These are phyloP conservation scores for Pinus tabuliformis DNA, from an alignment of 75 land plant species.

Conservation along the genomic window DNA sequence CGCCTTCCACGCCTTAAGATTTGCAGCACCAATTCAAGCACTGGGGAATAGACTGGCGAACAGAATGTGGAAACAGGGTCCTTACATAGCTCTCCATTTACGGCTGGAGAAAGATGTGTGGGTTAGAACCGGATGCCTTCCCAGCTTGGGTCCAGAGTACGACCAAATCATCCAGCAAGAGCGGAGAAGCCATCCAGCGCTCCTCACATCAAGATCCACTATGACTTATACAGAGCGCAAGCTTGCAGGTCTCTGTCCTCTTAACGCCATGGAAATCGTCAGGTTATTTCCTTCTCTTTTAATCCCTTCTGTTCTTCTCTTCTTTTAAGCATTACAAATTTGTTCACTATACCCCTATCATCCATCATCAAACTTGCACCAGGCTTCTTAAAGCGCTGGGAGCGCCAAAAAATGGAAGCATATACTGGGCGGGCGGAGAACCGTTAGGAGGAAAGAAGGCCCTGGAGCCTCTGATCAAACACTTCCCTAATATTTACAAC, in stretches of 20 bases:
- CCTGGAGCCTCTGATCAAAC: slow-evolving; percentile 49
- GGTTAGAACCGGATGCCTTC: slow-evolving; percentile 75
- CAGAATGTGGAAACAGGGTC: slow-evolving; percentile 43
- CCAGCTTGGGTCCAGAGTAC: slow-evolving; percentile 51
- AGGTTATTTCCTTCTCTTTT: not conserved
- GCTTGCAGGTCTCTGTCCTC: slow-evolving; percentile 80
- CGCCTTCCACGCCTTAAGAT: slow-evolving; percentile 48
- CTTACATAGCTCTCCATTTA: slow-evolving; percentile 51
- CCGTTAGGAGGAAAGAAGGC: slow-evolving; percentile 70
- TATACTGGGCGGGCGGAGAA: slow-evolving; percentile 85
- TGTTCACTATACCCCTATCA: too few relatives aligned
- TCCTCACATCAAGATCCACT: slow-evolving; percentile 60
- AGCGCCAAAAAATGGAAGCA: slow-evolving; percentile 50
- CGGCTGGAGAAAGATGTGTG: slow-evolving; percentile 57
- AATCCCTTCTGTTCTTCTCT: too few relatives aligned
- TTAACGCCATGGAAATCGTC: not conserved
- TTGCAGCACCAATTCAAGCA: slow-evolving; percentile 33
- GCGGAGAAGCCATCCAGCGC: slow-evolving; percentile 38
- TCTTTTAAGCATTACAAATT: too few relatives aligned
- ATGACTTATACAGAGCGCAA: slow-evolving; percentile 55
- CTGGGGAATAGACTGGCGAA: slow-evolving; percentile 31
- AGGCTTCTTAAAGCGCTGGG: slow-evolving; percentile 56
- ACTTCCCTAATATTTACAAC: slow-evolving; percentile 69
- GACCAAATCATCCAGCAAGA: slow-evolving; percentile 44
- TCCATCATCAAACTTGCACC: too few relatives aligned